A percentile compares a stretch with the other conserved stretches of the same genome.
phyloP scores from a whole-genome alignment of 2,329 filamentous ascomycete species.

The Phaeophleospora eucalypticola region DNA sequence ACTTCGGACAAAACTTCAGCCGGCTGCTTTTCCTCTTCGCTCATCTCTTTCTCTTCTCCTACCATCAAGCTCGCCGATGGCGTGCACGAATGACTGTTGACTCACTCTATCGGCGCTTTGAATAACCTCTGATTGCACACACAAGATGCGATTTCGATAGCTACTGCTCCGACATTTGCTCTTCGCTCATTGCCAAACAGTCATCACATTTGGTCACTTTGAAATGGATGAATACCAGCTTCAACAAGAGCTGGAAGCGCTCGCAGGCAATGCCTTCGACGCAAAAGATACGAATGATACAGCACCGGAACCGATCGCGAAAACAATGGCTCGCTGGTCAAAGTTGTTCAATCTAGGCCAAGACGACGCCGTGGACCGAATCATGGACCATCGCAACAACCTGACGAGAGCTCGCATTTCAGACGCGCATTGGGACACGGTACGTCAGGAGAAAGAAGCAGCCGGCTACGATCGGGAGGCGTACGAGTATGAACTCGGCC shows the following conservation, averaged over 20 bases:
- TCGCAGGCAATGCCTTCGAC: constrained; percentile 25
- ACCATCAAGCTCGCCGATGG: too few species aligned
- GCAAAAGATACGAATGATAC: not conserved
- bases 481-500: constrained; percentile 37
- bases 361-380: constrained; percentile 32
- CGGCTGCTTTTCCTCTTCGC: too few species aligned
- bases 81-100: too few species aligned
- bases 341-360: constrained; percentile 32
- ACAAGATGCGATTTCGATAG: too few species aligned
- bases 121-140: too few species aligned
- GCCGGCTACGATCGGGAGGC: constrained; percentile 38
- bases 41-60: too few species aligned
- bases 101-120: too few species aligned
- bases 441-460: constrained; percentile 30
- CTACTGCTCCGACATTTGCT: too few species aligned
- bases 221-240: constrained; percentile 24
- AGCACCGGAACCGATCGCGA: constrained; percentile 19
- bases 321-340: constrained; percentile 34
- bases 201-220: not conserved
- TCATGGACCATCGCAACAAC: constrained; percentile 34
- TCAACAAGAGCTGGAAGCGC: constrained; percentile 25
- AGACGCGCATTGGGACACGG: constrained; percentile 35
- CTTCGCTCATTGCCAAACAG: too few species aligned
- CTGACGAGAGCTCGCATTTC: constrained; percentile 33
- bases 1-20: too few species aligned